A percentile compares a stretch with the other conserved stretches of the same genome.
Evolutionary conservation across 768 basidiomycete species (phyloP).

Genomic region (Sporobolomyces roseus): DNA sequence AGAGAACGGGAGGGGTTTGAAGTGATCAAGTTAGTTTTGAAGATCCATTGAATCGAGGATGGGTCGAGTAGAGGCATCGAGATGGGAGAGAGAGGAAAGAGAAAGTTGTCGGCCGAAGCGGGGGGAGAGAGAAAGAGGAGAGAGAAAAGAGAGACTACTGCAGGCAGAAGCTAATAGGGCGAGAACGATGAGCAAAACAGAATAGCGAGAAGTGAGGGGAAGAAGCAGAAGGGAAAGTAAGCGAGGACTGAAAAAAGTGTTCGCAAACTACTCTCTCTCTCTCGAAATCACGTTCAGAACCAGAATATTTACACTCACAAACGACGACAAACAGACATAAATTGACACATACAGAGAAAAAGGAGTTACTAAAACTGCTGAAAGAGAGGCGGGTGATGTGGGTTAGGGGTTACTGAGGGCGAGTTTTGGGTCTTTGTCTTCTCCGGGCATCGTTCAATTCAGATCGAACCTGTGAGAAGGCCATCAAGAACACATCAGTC

Average conservation of each 20-base stretch:
- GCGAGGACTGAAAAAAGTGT: no score
- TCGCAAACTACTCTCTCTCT: no score
- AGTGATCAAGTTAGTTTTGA: background rate
- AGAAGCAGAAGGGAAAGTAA: no score
- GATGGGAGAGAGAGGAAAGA: background rate
- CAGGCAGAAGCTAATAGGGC: no score
- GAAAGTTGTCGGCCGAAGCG: no score
- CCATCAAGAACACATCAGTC: background rate
- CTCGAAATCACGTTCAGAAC: no score
- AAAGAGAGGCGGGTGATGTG: background rate
- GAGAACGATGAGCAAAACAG: no score
- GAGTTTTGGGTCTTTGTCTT: background rate
- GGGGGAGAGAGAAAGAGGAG: no score
- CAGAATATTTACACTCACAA: no score
- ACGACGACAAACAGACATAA: no score
- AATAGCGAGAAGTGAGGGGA: no score
- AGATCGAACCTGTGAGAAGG: constrained; percentile 22
- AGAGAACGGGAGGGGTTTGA: constrained; percentile 11
- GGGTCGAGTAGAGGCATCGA: background rate
- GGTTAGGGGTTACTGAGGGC: background rate
- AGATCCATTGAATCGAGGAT: background rate
- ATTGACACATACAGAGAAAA: background rate
- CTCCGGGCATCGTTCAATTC: constrained; percentile 23
- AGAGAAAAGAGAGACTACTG: no score
- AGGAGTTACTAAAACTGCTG: background rate